Evolutionary conservation across 2,329 filamentous ascomycete genomes (phyloP).

Genomic region (Nemania sp.): DNA sequence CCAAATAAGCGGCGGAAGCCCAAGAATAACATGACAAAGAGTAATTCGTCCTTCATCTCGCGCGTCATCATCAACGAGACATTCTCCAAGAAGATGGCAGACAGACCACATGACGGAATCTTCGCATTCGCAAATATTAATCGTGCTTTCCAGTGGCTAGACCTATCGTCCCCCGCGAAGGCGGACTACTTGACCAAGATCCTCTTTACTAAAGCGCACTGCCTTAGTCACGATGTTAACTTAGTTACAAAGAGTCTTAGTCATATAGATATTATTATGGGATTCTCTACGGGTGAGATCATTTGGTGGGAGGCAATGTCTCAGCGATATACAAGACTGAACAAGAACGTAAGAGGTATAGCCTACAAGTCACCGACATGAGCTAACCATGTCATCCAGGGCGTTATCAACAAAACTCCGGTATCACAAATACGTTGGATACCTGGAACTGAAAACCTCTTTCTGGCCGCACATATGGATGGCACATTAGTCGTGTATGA

Average conservation of each 20-base stretch:
- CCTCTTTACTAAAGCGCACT: slow-evolving; percentile 95
- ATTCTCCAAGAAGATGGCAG: slow-evolving; percentile 80
- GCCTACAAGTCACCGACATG: background rate
- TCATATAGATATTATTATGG: slow-evolving; percentile 93
- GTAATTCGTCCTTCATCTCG: slow-evolving; percentile 98
- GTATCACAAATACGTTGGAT: slow-evolving; percentile 93
- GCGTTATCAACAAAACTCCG: slow-evolving; percentile 86
- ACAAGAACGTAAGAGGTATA: slow-evolving; percentile 81
- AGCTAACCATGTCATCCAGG: slow-evolving; percentile 60
- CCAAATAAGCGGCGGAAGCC: slow-evolving; percentile 88
- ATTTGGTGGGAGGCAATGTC: slow-evolving; percentile 99
- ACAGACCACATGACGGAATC: slow-evolving; percentile 80
- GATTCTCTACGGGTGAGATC: slow-evolving; percentile 95
- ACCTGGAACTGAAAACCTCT: slow-evolving; percentile 91
- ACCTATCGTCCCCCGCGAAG: slow-evolving; percentile 81
- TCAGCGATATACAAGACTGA: slow-evolving; percentile 93
- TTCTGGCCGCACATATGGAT: slow-evolving; percentile 92
- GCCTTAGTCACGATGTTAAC: slow-evolving; percentile 94
- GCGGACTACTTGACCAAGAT: slow-evolving; percentile 95
- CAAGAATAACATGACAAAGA: slow-evolving; percentile 98
- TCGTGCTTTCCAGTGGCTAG: slow-evolving; percentile 94
- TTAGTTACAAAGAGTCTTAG: slow-evolving; percentile 79
- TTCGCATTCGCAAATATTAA: slow-evolving; percentile 97
- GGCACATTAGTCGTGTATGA: slow-evolving; percentile 94
- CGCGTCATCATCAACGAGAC: slow-evolving; percentile 91